Percentiles rank a stretch among this genome's conserved stretches.
Conservation (phyloP, 495 filamentous ascomycete species). For the Talaromyces borbonicus region DNA sequence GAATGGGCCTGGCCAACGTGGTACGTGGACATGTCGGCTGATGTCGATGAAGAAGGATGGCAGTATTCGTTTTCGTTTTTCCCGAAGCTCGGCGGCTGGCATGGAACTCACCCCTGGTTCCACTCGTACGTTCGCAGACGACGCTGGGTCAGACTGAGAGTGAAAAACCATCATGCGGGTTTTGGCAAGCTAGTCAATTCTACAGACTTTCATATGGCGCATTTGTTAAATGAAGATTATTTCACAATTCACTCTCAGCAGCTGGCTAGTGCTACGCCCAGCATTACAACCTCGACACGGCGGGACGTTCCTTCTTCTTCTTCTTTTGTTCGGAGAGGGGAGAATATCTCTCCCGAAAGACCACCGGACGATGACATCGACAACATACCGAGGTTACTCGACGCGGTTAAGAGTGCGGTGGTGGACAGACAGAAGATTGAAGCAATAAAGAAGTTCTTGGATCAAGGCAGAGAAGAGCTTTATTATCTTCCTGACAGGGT, state of each 20-base stretch:
- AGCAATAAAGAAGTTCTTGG: conserved; percentile 65
- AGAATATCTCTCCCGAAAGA: neutral
- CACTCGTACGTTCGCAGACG: conserved; percentile 84
- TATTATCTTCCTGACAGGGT: conserved; percentile 62
- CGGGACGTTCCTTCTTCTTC: conserved; percentile 9
- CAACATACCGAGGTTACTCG: conserved; percentile 56
- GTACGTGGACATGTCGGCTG: conserved; percentile 85
- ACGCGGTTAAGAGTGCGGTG: conserved; percentile 49
- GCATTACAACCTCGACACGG: conserved; percentile 17
- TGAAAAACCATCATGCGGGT: conserved; percentile 36
- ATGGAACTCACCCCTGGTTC: conserved; percentile 83
- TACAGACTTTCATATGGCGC: conserved; percentile 34
- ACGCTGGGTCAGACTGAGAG: conserved; percentile 79
- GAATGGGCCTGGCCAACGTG: conserved; percentile 91
- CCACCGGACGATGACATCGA: conserved; percentile 43
- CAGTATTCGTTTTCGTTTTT: conserved; percentile 84
- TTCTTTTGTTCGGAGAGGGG: neutral
- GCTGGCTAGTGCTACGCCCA: conserved; percentile 31
- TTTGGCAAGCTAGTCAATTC: conserved; percentile 17
- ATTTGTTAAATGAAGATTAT: conserved; percentile 72
- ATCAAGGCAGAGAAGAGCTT: conserved; percentile 71
- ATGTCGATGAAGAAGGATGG: conserved; percentile 91
- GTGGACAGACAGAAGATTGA: conserved; percentile 90
- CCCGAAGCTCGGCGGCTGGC: conserved; percentile 73
- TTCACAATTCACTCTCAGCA: conserved; percentile 63